Evolutionary conservation across 2,329 filamentous ascomycete species (phyloP).

Genomic region (Raffaelea ambrosiae): DNA sequence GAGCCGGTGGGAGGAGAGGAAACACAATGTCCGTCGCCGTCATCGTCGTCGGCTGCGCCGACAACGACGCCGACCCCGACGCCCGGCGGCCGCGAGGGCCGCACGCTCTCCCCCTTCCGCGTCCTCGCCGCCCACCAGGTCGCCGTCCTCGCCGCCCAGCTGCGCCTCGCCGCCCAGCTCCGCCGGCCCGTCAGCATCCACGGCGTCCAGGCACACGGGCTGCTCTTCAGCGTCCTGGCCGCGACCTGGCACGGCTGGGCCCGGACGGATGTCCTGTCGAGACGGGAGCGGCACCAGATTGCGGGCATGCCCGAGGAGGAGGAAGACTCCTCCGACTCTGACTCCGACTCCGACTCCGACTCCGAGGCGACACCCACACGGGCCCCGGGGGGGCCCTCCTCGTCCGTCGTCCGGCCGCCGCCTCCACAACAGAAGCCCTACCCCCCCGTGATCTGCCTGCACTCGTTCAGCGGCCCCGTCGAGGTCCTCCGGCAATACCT

Average conservation of each 20-base stretch:
- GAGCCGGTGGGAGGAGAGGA: slow-evolving; percentile 18
- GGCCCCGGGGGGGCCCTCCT: background rate
- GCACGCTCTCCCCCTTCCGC: slow-evolving; percentile 56
- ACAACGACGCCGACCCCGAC: slow-evolving; percentile 54
- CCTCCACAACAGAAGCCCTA: slow-evolving; percentile 48
- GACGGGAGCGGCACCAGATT: slow-evolving; percentile 44
- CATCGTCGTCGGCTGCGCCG: background rate
- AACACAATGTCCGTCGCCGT: background rate
- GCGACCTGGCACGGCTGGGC: slow-evolving; percentile 65
- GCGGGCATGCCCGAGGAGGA: slow-evolving; percentile 34
- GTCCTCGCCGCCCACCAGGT: slow-evolving; percentile 64
- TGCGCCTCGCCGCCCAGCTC: slow-evolving; percentile 62
- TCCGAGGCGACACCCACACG: slow-evolving; percentile 5
- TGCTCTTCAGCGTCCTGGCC: slow-evolving; percentile 56
- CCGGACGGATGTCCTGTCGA: slow-evolving; percentile 45
- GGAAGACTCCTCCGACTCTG: slow-evolving; percentile 26
- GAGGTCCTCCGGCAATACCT: slow-evolving; percentile 74
- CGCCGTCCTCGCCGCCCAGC: slow-evolving; percentile 55
- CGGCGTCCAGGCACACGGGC: slow-evolving; percentile 68
- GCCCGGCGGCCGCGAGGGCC: slow-evolving; percentile 62
- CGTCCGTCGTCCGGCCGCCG: background rate
- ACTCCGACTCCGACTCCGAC: slow-evolving; percentile 21
- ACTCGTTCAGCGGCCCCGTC: slow-evolving; percentile 78
- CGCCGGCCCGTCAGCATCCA: slow-evolving; percentile 59
- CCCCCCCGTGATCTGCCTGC: slow-evolving; percentile 83